phyloP scores from a whole-genome alignment of 2,329 filamentous ascomycete species.

The Fragosphaeria purpurea region DNA sequence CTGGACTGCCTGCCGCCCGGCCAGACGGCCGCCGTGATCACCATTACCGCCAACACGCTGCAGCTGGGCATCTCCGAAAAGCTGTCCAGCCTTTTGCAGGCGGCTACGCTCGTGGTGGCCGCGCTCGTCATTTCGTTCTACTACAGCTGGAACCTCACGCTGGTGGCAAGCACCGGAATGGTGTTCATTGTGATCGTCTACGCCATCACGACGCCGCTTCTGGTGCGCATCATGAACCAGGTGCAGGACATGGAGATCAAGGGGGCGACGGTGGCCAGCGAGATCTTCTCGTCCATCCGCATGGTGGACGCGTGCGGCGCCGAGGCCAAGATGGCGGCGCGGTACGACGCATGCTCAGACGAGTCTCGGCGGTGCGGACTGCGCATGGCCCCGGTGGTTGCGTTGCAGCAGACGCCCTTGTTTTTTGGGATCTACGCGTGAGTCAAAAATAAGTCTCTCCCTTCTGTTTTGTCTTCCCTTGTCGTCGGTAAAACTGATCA shows the following conservation, averaged over 20 bases:
- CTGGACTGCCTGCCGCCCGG: constrained; percentile 55
- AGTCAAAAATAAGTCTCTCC: background rate
- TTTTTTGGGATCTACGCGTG: constrained; percentile 22
- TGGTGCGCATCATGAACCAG: constrained; percentile 39
- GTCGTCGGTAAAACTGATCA: too few relatives aligned
- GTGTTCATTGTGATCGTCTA: constrained; percentile 44
- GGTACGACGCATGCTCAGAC: constrained; percentile 44
- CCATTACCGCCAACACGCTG: constrained; percentile 50
- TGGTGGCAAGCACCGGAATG: constrained; percentile 47
- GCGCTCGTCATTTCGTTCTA: constrained; percentile 44
- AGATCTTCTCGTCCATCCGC: constrained; percentile 46
- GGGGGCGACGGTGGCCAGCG: constrained; percentile 48
- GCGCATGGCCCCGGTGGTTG: constrained; percentile 19
- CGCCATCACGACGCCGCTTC: constrained; percentile 40
- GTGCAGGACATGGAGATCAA: constrained; percentile 41
- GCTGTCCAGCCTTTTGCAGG: constrained; percentile 47
- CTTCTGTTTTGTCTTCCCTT: constrained; percentile 2
- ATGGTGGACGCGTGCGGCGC: constrained; percentile 56
- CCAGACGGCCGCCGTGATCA: constrained; percentile 51
- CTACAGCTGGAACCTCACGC: constrained; percentile 47
- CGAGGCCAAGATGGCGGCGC: constrained; percentile 40
- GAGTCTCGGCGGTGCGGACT: constrained; percentile 30
- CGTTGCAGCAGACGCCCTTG: constrained; percentile 21
- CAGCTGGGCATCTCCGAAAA: constrained; percentile 55
- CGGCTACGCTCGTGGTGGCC: constrained; percentile 39